Percentiles rank a stretch among this genome's conserved stretches.
These are phyloP conservation scores for bread wheat (Triticum aestivum) DNA, from an alignment of 176 grass and related monocot species.

Conservation along the genomic window IWGSC_CS_RefSeq_v2.1 NC_057807.1:541850764-541851263, in stretches of 20 bases:
- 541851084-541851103: constrained; percentile 62
- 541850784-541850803: constrained; percentile 95
- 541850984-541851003: constrained; percentile 81
- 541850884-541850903: not conserved
- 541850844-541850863: not conserved
- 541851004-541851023: constrained; percentile 72
- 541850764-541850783: constrained; percentile 95
- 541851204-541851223: constrained; percentile 98
- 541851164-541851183: constrained; percentile 62
- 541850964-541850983: constrained; percentile 96
- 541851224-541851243: constrained; percentile 84
- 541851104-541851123: constrained; percentile 74
- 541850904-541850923: too few species aligned
- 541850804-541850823: constrained; percentile 87
- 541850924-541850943: too few species aligned
- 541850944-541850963: constrained; percentile 88
- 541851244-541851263: constrained; percentile 89
- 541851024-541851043: constrained; percentile 89
- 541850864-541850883: not conserved
- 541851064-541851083: constrained; percentile 96
- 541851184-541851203: constrained; percentile 89
- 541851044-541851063: constrained; percentile 67
- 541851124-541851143: constrained; percentile 97
- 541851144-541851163: constrained; percentile 94
- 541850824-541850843: constrained; percentile 55